Base-by-base conservation (phyloP, 306 rosid species). In the Glycyrrhiza uralensis region DNA sequence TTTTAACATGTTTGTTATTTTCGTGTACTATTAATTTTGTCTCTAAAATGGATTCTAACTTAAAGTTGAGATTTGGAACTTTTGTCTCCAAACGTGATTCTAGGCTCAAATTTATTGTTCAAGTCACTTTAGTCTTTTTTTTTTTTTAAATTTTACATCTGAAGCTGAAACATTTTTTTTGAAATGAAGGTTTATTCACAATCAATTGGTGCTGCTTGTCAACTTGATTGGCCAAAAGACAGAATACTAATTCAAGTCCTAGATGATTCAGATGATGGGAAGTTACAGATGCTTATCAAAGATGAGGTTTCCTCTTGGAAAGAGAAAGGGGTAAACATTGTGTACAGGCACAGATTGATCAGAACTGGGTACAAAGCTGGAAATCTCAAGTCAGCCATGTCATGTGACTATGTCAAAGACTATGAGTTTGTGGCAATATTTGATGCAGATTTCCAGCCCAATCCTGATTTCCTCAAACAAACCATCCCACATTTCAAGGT, bases 341-440 rank as follows among this genome's bases (percentile, higher is more conserved):
- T 95, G 47, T 92, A 95, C 77, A 75, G 97, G 50, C 99, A 95
- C 49, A 83, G 99, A 74, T 75, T 95, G 86, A 86, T 95, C 67
- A 85, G 99, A 85, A 89, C 96, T 28, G 99, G 99, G 12, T 95
- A 95, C 30, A 95, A 95, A 87, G 97, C 99, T 20, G 99, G 99
- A 20, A 95, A 95, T 83, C 99, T 95, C 3, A 92, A 87, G 32
- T 95, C 99, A 30, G 99, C 99, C 3, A 95, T 95, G 99, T 76
- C 85, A 32, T 92, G 97, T 78, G 97, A 95, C 51, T 89, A 92
- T 73, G 90, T 95, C 82, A 85, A 88, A 69, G 92, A 90, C 79
- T 91, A 88, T 6, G 99, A 95, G 54, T 95, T 88, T 52, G 96
- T 92, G 18, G 92, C 99, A 45, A 95, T 95, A 20, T 85, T 95